Base-by-base conservation (phyloP, 805 yeast species). In the Blastobotrys americana region DNA sequence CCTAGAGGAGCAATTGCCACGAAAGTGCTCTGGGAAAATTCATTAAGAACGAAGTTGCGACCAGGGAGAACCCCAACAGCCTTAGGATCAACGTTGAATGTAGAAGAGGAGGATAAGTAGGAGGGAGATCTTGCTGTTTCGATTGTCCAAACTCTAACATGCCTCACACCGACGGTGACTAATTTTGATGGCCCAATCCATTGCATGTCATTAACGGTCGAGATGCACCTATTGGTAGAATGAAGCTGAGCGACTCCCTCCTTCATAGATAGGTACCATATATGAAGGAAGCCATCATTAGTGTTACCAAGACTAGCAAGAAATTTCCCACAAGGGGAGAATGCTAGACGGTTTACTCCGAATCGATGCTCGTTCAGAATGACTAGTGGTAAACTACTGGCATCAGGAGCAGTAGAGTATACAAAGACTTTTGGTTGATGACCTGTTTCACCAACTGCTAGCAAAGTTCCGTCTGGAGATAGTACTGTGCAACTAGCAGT, bases 361-460 rank as follows among this genome's bases (percentile, higher is more conserved):
- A 78, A 83, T 9, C 73, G 68, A 59, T 83, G 93, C 49, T 80
- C 87, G 43, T 68, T 61, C 1, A 80, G 70, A 13, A 72, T 65
- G 5, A 75, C 73, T 4, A 79, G 58, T 1, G 86, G 84, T 3
- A 63, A 55, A 9, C 66, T 55, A 39, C 77, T 68, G 48, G 71
- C 71, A 13, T 71, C 66, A 0, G 80, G 79, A 5, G 54, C 56
- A 13, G 79, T 60, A 2, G 84, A 78, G 54, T 72, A 82, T 10
- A 82, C 52, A 17, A 80, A 60, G 1, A 83, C 69, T 16, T 88
- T 65, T 1, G 90, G 90, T 50, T 72, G 77, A 49, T 78, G 79
- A 0, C 89, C 89, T 0, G 71, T 59, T 55, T 83, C 90, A 2
- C 90, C 90, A 13, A 81, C 76, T 0, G 87, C 87, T 20, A 83